A percentile compares a stretch with the other conserved stretches of the same genome.
These are phyloP conservation scores for Lichtheimia ornata DNA, from an alignment of 371 early-diverging fungal genomes.

Conservation along the genomic window DNA sequence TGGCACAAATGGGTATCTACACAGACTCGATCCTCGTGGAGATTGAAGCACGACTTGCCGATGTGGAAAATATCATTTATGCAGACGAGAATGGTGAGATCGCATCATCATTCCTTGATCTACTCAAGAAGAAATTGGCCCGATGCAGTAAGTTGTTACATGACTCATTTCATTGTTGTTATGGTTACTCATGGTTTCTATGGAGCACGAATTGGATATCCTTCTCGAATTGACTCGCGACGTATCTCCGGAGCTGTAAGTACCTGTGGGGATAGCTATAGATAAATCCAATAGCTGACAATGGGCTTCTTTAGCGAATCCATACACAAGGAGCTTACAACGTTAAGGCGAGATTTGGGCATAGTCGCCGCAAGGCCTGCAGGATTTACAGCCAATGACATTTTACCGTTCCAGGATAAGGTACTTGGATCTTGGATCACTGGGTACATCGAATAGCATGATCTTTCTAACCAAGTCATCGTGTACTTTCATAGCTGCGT, in stretches of 20 bases:
- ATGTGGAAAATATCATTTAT: conserved; percentile 61
- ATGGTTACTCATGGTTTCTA: conserved; percentile 8
- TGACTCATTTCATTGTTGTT: not conserved
- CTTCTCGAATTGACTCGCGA: conserved; percentile 40
- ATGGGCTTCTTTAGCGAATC: conserved; percentile 44
- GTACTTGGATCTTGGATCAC: conserved; percentile 10
- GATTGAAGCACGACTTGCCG: conserved; percentile 59
- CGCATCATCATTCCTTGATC: conserved; percentile 50
- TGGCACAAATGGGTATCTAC: conserved; percentile 71
- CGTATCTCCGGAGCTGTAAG: conserved; percentile 46
- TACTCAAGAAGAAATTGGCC: conserved; percentile 58
- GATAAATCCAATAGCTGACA: not conserved
- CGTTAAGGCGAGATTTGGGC: conserved; percentile 64
- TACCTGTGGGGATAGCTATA: not conserved
- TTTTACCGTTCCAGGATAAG: conserved; percentile 63
- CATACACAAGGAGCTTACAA: conserved; percentile 62
- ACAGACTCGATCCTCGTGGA: conserved; percentile 64
- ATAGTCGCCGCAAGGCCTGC: conserved; percentile 46
- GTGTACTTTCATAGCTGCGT: conserved; percentile 39
- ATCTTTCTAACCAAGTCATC: not conserved
- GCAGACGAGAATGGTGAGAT: conserved; percentile 34
- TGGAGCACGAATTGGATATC: conserved; percentile 27
- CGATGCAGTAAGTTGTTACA: conserved; percentile 49
- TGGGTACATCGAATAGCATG: too few relatives aligned
- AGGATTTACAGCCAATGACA: conserved; percentile 46